Conservation (phyloP, 805 yeast genomes). For the Suhomyces prunicola region DNA sequence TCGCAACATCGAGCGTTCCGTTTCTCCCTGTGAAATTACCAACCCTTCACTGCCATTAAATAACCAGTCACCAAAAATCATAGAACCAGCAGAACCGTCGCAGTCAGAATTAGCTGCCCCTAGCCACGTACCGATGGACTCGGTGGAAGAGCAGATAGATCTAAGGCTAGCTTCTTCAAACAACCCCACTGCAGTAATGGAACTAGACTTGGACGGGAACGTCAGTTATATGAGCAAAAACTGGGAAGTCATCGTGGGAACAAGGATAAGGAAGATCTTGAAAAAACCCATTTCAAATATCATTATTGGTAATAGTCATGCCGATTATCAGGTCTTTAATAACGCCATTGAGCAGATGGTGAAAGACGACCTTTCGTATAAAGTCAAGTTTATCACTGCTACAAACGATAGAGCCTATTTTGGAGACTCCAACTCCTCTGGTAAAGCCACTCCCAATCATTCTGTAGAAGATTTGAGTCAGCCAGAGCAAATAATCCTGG, state of each 20-base stretch:
- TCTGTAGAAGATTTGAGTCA: conserved; percentile 16
- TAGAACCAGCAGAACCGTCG: background rate
- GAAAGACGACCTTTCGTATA: conserved; percentile 69
- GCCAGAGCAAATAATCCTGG: background rate
- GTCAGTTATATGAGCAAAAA: conserved; percentile 71
- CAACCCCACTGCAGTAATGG: conserved; percentile 77
- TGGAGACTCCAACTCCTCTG: conserved; percentile 10
- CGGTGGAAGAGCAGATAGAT: conserved; percentile 48
- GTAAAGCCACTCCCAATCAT: conserved; percentile 24
- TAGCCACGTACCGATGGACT: background rate
- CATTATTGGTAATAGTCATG: conserved; percentile 57
- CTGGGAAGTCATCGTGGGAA: conserved; percentile 80
- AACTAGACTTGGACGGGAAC: conserved; percentile 74
- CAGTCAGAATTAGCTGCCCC: background rate
- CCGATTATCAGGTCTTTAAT: conserved; percentile 65
- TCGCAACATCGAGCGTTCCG: conserved; percentile 25
- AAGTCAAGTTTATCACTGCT: conserved; percentile 68
- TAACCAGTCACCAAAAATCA: background rate
- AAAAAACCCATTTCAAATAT: conserved; percentile 57
- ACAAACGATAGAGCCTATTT: conserved; percentile 22
- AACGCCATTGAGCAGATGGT: conserved; percentile 71
- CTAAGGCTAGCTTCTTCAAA: conserved; percentile 61
- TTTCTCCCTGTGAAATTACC: conserved; percentile 31
- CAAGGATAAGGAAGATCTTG: conserved; percentile 51
- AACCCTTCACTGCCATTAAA: conserved; percentile 3